Conservation (phyloP, 83 land plant genomes). For the Larix sibirica region DNA sequence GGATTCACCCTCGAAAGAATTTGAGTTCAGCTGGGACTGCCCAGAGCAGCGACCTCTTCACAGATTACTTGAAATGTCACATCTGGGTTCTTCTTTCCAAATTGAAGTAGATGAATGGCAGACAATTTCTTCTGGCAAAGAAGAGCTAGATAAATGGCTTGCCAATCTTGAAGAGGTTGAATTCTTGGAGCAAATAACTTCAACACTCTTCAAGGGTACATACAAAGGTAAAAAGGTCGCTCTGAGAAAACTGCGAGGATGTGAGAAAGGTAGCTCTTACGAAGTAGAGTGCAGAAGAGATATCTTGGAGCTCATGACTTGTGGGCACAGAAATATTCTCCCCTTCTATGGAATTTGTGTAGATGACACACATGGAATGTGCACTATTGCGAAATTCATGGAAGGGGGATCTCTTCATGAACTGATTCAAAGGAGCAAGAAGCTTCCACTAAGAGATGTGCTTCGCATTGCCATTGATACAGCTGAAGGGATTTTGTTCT, state of each 20-base stretch:
- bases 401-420: slow-evolving; percentile 73
- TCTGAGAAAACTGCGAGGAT: slow-evolving; percentile 58
- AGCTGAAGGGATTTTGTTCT: slow-evolving; percentile 67
- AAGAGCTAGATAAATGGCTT: slow-evolving; percentile 64
- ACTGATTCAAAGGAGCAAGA: slow-evolving; percentile 45
- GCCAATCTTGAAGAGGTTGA: slow-evolving; percentile 52
- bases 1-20: slow-evolving; percentile 21
- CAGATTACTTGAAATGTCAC: slow-evolving; percentile 33
- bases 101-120: slow-evolving; percentile 76
- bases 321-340: slow-evolving; percentile 72
- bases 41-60: slow-evolving; percentile 12
- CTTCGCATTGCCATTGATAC: slow-evolving; percentile 61
- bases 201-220: slow-evolving; percentile 53
- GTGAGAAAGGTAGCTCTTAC: slow-evolving; percentile 60
- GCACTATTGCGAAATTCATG: slow-evolving; percentile 68
- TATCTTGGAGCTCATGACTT: slow-evolving; percentile 73
- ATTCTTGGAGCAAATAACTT: slow-evolving; percentile 53
- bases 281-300: slow-evolving; percentile 56
- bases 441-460: slow-evolving; percentile 51
- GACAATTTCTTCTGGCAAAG: slow-evolving; percentile 54
- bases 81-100: slow-evolving; percentile 36
- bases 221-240: slow-evolving; percentile 59
- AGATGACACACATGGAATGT: slow-evolving; percentile 65
- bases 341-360: slow-evolving; percentile 64
- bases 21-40: slow-evolving; percentile 15